Evolutionary conservation across 768 basidiomycete genomes (phyloP), one percentile per base, ranked within the genome.

Genomic region (Podaxis carcinomalis): DNA sequence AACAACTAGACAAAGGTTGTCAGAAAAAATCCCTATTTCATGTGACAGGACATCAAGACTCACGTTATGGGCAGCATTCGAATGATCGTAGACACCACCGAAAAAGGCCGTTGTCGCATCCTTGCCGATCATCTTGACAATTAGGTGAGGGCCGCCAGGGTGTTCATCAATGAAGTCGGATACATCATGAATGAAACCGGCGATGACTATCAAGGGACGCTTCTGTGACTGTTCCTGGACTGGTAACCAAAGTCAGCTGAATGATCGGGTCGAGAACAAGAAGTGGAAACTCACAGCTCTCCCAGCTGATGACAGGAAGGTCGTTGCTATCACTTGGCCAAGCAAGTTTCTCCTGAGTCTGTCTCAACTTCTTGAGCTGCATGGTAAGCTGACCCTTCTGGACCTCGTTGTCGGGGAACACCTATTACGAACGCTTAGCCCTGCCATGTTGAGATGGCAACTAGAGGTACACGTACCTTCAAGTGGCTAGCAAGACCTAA

Each of bases 31-130:
- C 23, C 28, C 5, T 35, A 9, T 21, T 21, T 19, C 19, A 36
- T 42, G 39, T 32, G n/a, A 14, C 16, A 0, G 1, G 14, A 28
- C 13, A 39, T 32, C 25, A 32, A 21, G 4, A 74, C 86, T 39
- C 68, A 88, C 87, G 68, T 93, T 93, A 72, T 93, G 90, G 5
- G 92, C 90, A 49, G 91, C 90, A 69, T 93, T 93, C 32, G 89
- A 92, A 68, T 93, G 92, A 65, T 91, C 90, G 68, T 93, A 93
- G 0, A 94, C 88, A 62, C 90, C 92, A 63, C 95, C 95, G 68
- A 96, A 95, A 81, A 96, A 97, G 5, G 94, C 93, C 0, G 92
- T 92, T 2, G 93, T 93, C 2, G 91, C 94, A 68, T 96, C 95
- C 71, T 85, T 91, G 59, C 95, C 95, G 66, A 95, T 90, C 72